Conservation (phyloP, 441 rosid genomes). For the Corymbia citriodora region DNA sequence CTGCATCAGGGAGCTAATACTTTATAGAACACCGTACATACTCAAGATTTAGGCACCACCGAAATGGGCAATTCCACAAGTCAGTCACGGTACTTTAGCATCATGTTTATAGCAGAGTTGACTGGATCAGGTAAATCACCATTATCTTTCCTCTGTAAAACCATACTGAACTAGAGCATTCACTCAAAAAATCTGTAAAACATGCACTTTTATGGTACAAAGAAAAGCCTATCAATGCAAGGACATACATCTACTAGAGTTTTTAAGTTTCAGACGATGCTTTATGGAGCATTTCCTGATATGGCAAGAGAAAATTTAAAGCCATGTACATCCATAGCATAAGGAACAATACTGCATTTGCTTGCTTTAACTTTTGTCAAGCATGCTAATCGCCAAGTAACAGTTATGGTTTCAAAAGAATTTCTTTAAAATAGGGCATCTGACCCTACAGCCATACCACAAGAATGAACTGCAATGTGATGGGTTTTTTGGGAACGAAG, state of each 20-base stretch:
- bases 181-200: not conserved
- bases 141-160: not conserved
- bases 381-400: not conserved
- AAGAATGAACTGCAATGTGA: not conserved
- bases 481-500: not conserved
- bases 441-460: not conserved
- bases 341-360: not conserved
- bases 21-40: not conserved
- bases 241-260: not conserved
- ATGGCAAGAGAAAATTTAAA: not conserved
- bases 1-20: not conserved
- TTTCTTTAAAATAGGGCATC: not conserved
- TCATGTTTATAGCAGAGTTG: not conserved
- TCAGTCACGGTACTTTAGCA: not conserved
- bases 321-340: not conserved
- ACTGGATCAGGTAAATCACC: not conserved
- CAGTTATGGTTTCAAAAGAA: not conserved
- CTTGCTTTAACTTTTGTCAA: not conserved
- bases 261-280: not conserved
- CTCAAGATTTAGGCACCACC: not conserved
- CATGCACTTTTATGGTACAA: not conserved
- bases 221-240: not conserved
- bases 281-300: not conserved
- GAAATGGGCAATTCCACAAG: not conserved
- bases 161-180: not conserved